Percentiles rank a stretch among this genome's conserved stretches.
phyloP scores from a whole-genome alignment of 176 grass and related monocot genomes.

The Aegilops speltoides region DNA sequence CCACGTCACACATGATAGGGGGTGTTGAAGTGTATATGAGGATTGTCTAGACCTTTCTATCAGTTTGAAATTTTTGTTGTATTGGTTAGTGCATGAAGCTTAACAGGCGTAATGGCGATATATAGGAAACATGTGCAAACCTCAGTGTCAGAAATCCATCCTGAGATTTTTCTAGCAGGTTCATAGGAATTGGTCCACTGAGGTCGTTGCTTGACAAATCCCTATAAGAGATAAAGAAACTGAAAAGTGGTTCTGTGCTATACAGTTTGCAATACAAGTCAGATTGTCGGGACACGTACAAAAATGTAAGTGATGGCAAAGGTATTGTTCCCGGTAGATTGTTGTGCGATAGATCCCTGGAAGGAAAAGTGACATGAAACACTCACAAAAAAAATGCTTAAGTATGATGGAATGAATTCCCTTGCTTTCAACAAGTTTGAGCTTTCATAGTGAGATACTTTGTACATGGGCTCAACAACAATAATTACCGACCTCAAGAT shows the following conservation, averaged over 20 bases:
- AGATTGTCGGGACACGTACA: not conserved
- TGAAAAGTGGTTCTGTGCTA: not conserved
- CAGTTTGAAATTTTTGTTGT: no score
- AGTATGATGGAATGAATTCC: no score
- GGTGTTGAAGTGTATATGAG: no score
- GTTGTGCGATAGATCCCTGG: constrained; percentile 49
- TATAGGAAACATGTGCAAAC: not conserved
- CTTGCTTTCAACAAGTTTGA: no score
- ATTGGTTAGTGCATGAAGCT: no score
- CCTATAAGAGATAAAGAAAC: not conserved
- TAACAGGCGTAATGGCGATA: no score
- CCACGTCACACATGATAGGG: no score
- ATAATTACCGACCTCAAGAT: no score
- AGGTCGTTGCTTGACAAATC: constrained; percentile 48
- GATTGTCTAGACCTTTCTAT: no score
- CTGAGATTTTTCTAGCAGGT: constrained; percentile 38
- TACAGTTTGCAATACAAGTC: constrained; percentile 16
- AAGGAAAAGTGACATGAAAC: not conserved
- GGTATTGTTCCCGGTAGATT: constrained; percentile 33
- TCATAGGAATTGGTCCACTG: constrained; percentile 33
- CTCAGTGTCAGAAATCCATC: constrained; percentile 23
- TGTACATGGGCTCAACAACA: no score
- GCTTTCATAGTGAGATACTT: no score
- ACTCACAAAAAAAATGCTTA: no score
- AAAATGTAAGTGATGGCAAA: constrained; percentile 25